phyloP scores from a whole-genome alignment of 192 early-diverging fungal species.

The Linnemannia elongata region DNA sequence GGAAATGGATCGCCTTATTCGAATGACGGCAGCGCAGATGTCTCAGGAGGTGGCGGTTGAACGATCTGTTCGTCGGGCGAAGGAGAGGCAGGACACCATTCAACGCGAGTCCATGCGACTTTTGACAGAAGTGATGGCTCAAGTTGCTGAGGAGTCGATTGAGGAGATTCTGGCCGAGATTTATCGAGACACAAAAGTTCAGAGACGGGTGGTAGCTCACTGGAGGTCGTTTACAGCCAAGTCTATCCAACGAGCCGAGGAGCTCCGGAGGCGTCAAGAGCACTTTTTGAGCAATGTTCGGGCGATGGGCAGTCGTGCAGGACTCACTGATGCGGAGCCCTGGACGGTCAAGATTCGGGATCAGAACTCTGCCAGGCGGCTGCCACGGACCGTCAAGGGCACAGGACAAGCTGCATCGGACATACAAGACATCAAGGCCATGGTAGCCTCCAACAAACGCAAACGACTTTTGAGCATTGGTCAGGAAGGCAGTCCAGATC shows the following conservation, averaged over 20 bases:
- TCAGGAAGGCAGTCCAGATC: conserved; percentile 35
- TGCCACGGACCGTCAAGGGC: not conserved
- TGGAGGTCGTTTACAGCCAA: conserved; percentile 26
- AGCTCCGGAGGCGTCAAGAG: conserved; percentile 30
- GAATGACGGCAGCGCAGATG: conserved; percentile 28
- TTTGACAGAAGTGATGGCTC: conserved; percentile 4
- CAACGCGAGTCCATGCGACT: conserved; percentile 3
- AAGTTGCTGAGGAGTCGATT: not conserved
- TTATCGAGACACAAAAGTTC: conserved; percentile 26
- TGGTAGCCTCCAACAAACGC: conserved; percentile 34
- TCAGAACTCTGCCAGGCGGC: conserved; percentile 1
- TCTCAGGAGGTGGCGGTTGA: conserved; percentile 21
- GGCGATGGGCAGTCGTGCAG: conserved; percentile 43
- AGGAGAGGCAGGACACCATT: conserved; percentile 18
- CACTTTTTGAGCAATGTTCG: conserved; percentile 40
- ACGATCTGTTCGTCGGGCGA: conserved; percentile 30
- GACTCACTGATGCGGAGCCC: conserved; percentile 12
- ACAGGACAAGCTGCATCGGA: not conserved
- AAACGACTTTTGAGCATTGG: conserved; percentile 36
- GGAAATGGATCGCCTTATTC: conserved; percentile 24
- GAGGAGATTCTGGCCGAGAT: conserved; percentile 26
- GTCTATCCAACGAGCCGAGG: conserved; percentile 28
- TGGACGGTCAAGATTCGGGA: conserved; percentile 31
- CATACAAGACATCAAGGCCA: conserved; percentile 19
- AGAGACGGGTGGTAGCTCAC: conserved; percentile 8